Base-by-base conservation (phyloP, 2,329 filamentous ascomycete genomes). In the Colletotrichum karsti region DNA sequence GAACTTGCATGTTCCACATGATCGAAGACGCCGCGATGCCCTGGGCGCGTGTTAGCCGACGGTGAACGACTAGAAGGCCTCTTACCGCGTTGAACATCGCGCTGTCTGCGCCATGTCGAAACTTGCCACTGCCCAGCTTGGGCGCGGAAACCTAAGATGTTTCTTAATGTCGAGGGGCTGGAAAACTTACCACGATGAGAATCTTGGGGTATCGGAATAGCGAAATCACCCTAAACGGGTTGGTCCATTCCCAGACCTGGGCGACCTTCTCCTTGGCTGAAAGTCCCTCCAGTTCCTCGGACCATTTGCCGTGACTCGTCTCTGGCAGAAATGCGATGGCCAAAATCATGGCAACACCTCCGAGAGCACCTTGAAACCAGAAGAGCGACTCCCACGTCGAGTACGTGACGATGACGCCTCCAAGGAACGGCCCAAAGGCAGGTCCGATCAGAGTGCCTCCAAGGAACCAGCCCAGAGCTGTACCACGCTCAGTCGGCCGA, bases 1-100 rank as follows among this genome's bases (percentile, higher is more conserved):
- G 84, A 3, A 84, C 85, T 77, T 93, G 93, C 80, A 92, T 91
- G 77, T 92, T 93, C 89, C 90, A 93, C 13, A 93, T 86, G 1
- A 93, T 81, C 18, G 85, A 82, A 2, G 85, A 87, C 12, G 86
- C 86, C 1, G 89, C 88, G 2, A 91, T 73, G 1, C 85, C 65
- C 65, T 67, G 53, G 2, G 5, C 7, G 15, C 39, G 22, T 30
- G 39, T 67, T 26, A 68, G 65, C 54, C 10, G 20, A 8, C 4
- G 46, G 41, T 58, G 44, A 30, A 48, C 51, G 3, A 24, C 7
- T 10, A 20, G n/a, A 4, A 6, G 28, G 59, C 8, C 3, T 22
- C 51, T 57, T 44, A 53, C 42, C 37, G 35, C 28, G 10, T 28
- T 60, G 35, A 26, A n/a, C 12, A 42, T 10, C 24, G 7, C 39